Conservation (phyloP, 805 yeast species). For the Cyberlindnera euphorbiae region DNA sequence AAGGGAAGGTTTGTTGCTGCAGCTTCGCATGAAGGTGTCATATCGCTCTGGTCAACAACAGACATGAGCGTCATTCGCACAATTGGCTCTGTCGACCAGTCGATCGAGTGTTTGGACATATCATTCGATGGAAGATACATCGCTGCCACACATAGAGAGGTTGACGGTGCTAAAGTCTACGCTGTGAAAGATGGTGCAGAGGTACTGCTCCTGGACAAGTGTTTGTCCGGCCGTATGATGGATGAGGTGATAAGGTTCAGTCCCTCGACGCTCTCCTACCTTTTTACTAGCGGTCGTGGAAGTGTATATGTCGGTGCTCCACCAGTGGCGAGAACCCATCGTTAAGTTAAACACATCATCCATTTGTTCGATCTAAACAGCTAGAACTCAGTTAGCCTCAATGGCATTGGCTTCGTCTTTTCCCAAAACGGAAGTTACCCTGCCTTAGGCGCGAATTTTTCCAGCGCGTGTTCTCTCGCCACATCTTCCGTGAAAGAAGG, state of each 20-base stretch:
- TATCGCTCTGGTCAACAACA: conserved; percentile 43
- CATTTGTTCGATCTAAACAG: too few species aligned
- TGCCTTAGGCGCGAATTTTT: too few species aligned
- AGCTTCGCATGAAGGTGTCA: conserved; percentile 56
- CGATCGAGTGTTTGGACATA: conserved; percentile 35
- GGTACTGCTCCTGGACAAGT: conserved; percentile 16
- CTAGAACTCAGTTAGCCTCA: too few species aligned
- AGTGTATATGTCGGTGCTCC: conserved; percentile 6
- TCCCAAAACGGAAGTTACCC: too few species aligned
- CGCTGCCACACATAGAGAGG: conserved; percentile 40
- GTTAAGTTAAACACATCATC: too few species aligned
- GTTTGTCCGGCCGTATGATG: conserved; percentile 16
- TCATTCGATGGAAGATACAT: conserved; percentile 43
- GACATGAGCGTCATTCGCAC: conserved; percentile 36
- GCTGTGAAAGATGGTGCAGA: conserved; percentile 27
- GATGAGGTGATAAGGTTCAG: conserved; percentile 29
- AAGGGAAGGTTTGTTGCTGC: conserved; percentile 44
- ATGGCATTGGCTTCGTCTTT: too few species aligned
- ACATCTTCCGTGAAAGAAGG: too few species aligned
- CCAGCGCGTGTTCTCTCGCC: too few species aligned
- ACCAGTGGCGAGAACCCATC: too few species aligned
- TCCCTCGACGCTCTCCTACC: conserved; percentile 25
- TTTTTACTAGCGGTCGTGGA: conserved; percentile 27
- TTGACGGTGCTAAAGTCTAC: conserved; percentile 36
- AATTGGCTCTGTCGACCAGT: conserved; percentile 38